Conservation (phyloP, 208 protist species). For the Willaertia magna region DNA sequence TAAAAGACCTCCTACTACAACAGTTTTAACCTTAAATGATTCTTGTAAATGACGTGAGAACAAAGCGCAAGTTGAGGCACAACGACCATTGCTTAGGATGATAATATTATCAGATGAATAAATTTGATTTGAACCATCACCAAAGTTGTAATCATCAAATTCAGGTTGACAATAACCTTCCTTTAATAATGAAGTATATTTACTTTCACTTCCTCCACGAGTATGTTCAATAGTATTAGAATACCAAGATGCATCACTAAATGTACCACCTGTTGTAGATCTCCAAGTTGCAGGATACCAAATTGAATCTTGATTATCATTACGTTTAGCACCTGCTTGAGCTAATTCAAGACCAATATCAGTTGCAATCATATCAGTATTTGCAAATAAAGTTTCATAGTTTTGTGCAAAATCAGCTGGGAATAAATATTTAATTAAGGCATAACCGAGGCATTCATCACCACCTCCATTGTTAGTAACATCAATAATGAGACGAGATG, state of each 20-base stretch:
- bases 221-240: neutral
- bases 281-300: neutral
- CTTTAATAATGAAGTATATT: neutral
- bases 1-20: neutral
- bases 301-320: neutral
- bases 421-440: neutral
- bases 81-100: neutral
- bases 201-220: neutral
- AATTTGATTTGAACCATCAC: neutral
- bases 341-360: neutral
- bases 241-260: neutral
- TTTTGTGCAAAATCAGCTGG: neutral
- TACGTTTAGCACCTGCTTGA: neutral
- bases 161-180: neutral
- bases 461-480: neutral
- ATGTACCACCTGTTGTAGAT: neutral
- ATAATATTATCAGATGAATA: neutral
- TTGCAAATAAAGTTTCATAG: neutral
- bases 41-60: neutral
- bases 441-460: constrained; percentile 1
- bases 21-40: neutral
- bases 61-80: neutral
- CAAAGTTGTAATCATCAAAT: neutral
- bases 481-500: neutral
- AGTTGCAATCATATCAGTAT: neutral